A percentile compares a stretch with the other conserved stretches of the same genome.
Conservation (phyloP, 2,329 filamentous ascomycete genomes). For the Alternaria ethzedia region DNA sequence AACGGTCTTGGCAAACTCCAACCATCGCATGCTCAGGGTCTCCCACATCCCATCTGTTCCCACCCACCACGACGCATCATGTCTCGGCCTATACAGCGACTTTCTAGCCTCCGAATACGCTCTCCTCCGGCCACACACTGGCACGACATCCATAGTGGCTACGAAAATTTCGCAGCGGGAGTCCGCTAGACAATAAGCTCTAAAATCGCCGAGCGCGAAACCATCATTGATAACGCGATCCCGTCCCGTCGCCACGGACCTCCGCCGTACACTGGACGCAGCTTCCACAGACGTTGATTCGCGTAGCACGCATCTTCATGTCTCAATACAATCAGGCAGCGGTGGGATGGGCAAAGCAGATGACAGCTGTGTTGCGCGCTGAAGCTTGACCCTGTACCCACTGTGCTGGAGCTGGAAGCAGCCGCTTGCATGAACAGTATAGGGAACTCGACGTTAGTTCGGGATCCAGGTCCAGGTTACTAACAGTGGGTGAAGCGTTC, state of each 20-base stretch:
- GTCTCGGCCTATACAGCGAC: neutral
- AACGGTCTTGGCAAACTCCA: neutral
- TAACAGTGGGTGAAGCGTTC: neutral
- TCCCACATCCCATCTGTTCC: neutral
- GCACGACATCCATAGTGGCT: too few relatives aligned
- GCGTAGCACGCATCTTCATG: neutral
- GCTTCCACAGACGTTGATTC: neutral
- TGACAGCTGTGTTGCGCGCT: neutral
- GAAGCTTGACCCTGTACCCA: neutral
- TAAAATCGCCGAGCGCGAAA: neutral
- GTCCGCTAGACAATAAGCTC: neutral
- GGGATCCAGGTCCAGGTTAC: neutral
- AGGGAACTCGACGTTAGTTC: neutral
- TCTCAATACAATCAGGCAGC: neutral
- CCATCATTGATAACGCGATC: neutral
- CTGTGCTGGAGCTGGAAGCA: neutral
- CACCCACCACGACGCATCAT: neutral
- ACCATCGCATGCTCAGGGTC: neutral
- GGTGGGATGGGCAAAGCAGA: too few relatives aligned
- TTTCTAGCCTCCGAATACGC: neutral
- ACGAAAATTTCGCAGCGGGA: neutral
- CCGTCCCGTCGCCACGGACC: neutral
- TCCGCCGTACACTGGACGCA: neutral
- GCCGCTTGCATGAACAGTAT: neutral
- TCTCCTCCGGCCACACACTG: neutral